A percentile compares a stretch with the other conserved stretches of the same genome.
Evolutionary conservation across 768 basidiomycete genomes (phyloP).

Genomic region (Epithele typhae): DNA sequence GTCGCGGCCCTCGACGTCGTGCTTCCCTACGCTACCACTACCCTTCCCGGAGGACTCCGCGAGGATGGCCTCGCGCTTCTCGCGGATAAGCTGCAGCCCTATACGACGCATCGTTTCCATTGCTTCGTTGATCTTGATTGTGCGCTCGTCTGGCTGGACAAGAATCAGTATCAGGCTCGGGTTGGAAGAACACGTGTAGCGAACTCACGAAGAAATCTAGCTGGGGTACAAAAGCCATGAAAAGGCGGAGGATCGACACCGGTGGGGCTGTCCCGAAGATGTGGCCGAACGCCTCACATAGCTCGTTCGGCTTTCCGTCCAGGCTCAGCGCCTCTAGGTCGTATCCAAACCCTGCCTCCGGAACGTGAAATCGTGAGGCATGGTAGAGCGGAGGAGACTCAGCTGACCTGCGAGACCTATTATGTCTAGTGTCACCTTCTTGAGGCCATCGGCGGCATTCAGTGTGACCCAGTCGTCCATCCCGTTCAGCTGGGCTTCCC

Average conservation of each 20-base stretch:
- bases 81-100: slow-evolving; percentile 23
- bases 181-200: no score
- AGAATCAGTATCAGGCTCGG: no score
- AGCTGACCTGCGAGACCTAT: slow-evolving; percentile 36
- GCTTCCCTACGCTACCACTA: slow-evolving; percentile 7
- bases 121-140: slow-evolving; percentile 1
- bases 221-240: slow-evolving; percentile 10
- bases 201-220: slow-evolving; percentile 18
- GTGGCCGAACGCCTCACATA: slow-evolving; percentile 24
- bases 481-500: slow-evolving; percentile 1
- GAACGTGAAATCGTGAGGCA: background rate
- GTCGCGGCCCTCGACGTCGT: slow-evolving; percentile 39
- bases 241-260: background rate
- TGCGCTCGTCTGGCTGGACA: slow-evolving; percentile 4
- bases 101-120: slow-evolving; percentile 19
- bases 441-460: slow-evolving; percentile 31
- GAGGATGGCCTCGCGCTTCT: slow-evolving; percentile 22
- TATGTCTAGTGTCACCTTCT: slow-evolving; percentile 34
- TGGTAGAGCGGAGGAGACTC: background rate
- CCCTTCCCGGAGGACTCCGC: no score
- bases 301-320: slow-evolving; percentile 25
- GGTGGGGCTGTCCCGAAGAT: slow-evolving; percentile 13
- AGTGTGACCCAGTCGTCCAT: slow-evolving; percentile 15
- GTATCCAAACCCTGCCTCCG: slow-evolving; percentile 31
- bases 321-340: slow-evolving; percentile 28